phyloP scores from a whole-genome alignment of 179 eudicot species.

The Gypsophila paniculata region DNA sequence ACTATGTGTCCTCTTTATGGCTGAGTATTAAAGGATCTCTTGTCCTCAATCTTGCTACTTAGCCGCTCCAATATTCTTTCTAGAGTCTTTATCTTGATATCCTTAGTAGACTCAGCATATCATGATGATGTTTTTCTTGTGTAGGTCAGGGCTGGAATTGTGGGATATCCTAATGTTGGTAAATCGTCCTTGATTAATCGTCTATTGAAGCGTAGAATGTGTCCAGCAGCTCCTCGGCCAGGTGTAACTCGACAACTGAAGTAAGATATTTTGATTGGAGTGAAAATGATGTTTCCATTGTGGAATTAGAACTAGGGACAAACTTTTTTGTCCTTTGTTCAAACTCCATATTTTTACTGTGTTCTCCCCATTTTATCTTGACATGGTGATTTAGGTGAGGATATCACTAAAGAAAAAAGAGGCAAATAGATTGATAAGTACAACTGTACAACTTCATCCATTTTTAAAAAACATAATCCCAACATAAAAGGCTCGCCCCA shows the following conservation, averaged over 20 bases:
- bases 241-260: conserved; percentile 87
- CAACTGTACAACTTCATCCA: too few relatives aligned
- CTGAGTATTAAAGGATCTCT: not conserved
- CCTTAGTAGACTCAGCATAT: not conserved
- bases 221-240: conserved; percentile 97
- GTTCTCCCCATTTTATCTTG: too few relatives aligned
- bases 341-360: too few relatives aligned
- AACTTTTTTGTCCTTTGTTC: not conserved
- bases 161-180: conserved; percentile 98
- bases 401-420: too few relatives aligned
- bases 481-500: too few relatives aligned
- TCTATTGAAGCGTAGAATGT: conserved; percentile 84
- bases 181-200: conserved; percentile 96
- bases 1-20: not conserved
- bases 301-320: not conserved
- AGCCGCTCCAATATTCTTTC: not conserved
- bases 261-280: conserved; percentile 36
- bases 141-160: conserved; percentile 97
- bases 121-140: conserved; percentile 11
- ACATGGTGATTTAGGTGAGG: too few relatives aligned
- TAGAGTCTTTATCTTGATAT: not conserved
- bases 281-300: conserved; percentile 8
- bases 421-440: too few relatives aligned
- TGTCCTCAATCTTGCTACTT: conserved; percentile 10
- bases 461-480: too few relatives aligned